These are phyloP conservation scores for Boletellus sp. DNA, from an alignment of 768 basidiomycete genomes.

Conservation along the genomic window DNA sequence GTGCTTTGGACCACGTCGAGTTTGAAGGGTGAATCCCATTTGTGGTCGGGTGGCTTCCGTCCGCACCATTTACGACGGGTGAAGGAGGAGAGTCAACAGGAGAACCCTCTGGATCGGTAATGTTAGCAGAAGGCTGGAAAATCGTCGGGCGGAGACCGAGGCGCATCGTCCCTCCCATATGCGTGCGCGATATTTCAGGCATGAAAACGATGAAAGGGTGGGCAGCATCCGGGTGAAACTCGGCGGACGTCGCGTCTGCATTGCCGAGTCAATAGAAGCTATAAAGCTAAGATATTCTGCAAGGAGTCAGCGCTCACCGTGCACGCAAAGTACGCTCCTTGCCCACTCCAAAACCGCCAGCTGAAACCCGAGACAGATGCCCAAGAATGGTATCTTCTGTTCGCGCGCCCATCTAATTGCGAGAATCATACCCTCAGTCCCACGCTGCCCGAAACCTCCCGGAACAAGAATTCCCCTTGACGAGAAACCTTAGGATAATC, in stretches of 20 bases:
- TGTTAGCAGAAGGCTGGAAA: conserved; percentile 51
- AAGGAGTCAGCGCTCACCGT: conserved; percentile 41
- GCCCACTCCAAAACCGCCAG: conserved; percentile 96
- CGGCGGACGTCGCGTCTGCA: conserved; percentile 79
- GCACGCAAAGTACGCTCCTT: conserved; percentile 70
- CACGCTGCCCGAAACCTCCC: conserved; percentile 91
- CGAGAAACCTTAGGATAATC: conserved; percentile 9
- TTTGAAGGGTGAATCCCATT: conserved; percentile 33
- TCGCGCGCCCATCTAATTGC: conserved; percentile 98
- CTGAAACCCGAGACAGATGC: conserved; percentile 97
- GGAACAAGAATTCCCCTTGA: conserved; percentile 92
- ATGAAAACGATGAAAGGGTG: conserved; percentile 90
- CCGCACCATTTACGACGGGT: conserved; percentile 3
- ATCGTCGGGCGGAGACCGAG: conserved; percentile 96
- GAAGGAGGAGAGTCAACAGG: conserved; percentile 7
- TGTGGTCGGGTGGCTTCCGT: neutral
- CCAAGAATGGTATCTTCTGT: conserved; percentile 91
- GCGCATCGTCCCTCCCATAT: conserved; percentile 99
- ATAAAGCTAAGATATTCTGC: neutral
- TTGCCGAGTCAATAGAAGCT: conserved; percentile 8
- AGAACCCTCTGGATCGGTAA: conserved; percentile 11
- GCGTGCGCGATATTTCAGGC: conserved; percentile 97
- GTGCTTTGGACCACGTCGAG: conserved; percentile 65
- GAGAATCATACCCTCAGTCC: conserved; percentile 95
- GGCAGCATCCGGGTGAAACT: conserved; percentile 62